Percentiles rank a stretch among this genome's conserved stretches.
Conservation (phyloP, 495 filamentous ascomycete species). For the Aspergillus ostianus region DNA sequence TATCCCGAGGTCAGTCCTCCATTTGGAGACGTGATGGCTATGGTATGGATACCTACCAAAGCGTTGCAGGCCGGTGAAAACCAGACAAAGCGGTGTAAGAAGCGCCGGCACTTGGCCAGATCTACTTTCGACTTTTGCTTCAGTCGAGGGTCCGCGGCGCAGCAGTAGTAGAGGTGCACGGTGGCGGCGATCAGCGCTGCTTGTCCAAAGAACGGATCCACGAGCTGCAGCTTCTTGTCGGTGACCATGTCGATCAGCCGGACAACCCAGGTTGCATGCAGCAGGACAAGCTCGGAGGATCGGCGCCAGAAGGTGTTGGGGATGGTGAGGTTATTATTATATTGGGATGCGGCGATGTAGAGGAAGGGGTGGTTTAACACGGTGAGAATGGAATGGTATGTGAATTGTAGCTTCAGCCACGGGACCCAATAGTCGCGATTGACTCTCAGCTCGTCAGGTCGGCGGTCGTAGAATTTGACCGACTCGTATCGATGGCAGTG, state of each 20-base stretch:
- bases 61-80: conserved; percentile 40
- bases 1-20: conserved; percentile 9
- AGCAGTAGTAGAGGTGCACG: conserved; percentile 48
- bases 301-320: conserved; percentile 48
- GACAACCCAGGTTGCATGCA: conserved; percentile 48
- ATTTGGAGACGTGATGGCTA: neutral
- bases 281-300: conserved; percentile 43
- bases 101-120: conserved; percentile 44
- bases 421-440: conserved; percentile 43
- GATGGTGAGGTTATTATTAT: conserved; percentile 46
- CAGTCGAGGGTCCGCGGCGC: conserved; percentile 40
- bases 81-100: conserved; percentile 39
- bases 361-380: conserved; percentile 48
- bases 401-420: conserved; percentile 48
- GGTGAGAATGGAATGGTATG: conserved; percentile 45
- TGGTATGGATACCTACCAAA: conserved; percentile 26
- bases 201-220: conserved; percentile 47
- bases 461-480: conserved; percentile 46
- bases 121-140: conserved; percentile 47
- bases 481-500: conserved; percentile 47
- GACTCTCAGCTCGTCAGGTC: conserved; percentile 32
- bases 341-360: conserved; percentile 46
- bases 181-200: conserved; percentile 44
- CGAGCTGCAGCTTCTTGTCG: conserved; percentile 43
- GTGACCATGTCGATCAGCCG: conserved; percentile 50